These are phyloP conservation scores for Phylloporus gajari DNA, from an alignment of 1,284 basidiomycete species.

Conservation along the genomic window DNA sequence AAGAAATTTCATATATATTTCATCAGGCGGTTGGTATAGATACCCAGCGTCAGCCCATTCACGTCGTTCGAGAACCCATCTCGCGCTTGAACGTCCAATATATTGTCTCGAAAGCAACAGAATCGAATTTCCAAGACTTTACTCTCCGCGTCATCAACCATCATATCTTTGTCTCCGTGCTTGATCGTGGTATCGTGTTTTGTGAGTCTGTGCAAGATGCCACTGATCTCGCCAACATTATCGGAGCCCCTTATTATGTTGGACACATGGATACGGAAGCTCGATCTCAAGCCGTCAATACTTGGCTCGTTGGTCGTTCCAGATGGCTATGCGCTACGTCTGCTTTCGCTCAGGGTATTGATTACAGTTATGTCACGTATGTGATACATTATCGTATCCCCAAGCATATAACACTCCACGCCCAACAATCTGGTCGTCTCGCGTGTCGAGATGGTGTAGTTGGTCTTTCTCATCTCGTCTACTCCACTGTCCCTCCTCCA, in stretches of 20 bases:
- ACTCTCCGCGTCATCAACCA: neutral
- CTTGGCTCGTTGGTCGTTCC: neutral
- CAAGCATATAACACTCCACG: conserved; percentile 13
- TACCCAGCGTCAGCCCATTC: no score
- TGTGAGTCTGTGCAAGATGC: neutral
- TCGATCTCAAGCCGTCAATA: neutral
- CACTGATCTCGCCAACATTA: neutral
- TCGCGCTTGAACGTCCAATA: no score
- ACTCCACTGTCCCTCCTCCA: neutral
- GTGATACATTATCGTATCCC: conserved; percentile 13
- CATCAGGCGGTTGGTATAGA: neutral
- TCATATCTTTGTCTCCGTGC: neutral
- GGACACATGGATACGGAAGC: neutral
- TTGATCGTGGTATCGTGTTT: neutral
- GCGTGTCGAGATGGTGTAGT: neutral
- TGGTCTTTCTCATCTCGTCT: conserved; percentile 11
- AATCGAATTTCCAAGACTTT: neutral
- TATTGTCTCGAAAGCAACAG: neutral
- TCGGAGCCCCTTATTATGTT: neutral
- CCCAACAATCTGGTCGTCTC: conserved; percentile 19
- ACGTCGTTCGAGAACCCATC: no score
- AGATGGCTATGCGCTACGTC: neutral
- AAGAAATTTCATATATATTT: neutral
- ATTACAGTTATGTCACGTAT: conserved; percentile 20
- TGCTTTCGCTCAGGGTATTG: conserved; percentile 16